Evolutionary conservation across 495 filamentous ascomycete genomes (phyloP).

Genomic region (Aspergillus bridgeri): DNA sequence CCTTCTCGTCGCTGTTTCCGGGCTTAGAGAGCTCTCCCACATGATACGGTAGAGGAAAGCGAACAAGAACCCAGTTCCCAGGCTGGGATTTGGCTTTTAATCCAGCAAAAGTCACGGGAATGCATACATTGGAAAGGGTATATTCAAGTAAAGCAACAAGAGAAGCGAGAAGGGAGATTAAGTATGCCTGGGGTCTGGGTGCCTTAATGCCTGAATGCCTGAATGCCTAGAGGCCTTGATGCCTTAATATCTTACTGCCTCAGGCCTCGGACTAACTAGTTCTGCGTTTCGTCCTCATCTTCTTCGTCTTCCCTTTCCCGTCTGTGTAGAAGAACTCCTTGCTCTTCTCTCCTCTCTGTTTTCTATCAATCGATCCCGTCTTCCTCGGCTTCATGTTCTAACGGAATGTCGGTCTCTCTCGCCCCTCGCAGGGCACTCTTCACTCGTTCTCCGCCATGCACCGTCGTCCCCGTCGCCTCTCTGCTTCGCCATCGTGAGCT

Average conservation of each 20-base stretch:
- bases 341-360: neutral
- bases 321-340: no score
- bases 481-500: neutral
- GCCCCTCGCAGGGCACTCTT: constrained; percentile 3
- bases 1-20: no score
- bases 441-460: constrained; percentile 1
- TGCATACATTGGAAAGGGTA: no score
- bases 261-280: constrained; percentile 8
- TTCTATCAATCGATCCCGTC: neutral
- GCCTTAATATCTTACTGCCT: constrained; percentile 7
- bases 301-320: neutral
- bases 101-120: no score
- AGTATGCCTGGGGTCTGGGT: neutral
- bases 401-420: constrained; percentile 13
- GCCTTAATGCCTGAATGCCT: neutral
- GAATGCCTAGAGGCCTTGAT: neutral
- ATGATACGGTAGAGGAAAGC: no score
- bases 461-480: constrained; percentile 2
- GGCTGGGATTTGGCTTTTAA: no score
- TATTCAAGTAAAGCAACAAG: no score
- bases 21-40: no score
- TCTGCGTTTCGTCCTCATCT: constrained; percentile 2
- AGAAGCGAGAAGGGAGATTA: no score
- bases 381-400: neutral
- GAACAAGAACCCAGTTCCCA: no score